Evolutionary conservation across 257 asterid species (phyloP).

Genomic region (Lavandula angustifolia): DNA sequence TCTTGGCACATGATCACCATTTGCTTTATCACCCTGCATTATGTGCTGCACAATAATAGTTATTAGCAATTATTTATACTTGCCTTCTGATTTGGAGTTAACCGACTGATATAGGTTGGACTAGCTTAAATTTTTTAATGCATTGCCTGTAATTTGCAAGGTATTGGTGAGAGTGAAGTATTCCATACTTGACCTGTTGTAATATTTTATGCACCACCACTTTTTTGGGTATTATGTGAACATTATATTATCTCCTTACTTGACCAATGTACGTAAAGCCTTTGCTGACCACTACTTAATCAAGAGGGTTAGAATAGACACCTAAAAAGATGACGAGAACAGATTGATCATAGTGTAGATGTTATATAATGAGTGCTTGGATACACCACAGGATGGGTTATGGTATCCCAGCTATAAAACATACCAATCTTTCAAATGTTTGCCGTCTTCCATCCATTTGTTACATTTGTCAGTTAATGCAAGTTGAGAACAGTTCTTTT

Average conservation of each 20-base stretch:
- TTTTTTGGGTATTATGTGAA: background rate
- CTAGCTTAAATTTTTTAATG: background rate
- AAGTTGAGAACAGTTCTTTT: constrained; percentile 10
- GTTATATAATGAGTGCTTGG: background rate
- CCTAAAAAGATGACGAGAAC: constrained; percentile 12
- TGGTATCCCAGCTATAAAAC: background rate
- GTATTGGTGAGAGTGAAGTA: background rate
- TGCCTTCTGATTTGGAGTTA: background rate
- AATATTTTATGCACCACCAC: background rate
- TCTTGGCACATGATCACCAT: background rate
- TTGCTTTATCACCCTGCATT: background rate
- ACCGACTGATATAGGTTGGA: background rate
- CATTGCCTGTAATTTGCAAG: constrained; percentile 1
- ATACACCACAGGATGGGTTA: background rate
- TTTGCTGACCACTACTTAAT: background rate
- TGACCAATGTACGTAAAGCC: background rate
- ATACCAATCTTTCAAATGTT: background rate
- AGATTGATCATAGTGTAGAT: background rate
- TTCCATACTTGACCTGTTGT: background rate
- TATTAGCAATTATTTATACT: background rate
- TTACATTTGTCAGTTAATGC: background rate
- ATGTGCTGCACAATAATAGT: background rate
- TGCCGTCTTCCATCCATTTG: background rate
- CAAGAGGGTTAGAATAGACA: background rate
- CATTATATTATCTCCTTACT: background rate